Conservation (phyloP, 2,329 filamentous ascomycete genomes). For the Beauveria brongniartii region DNA sequence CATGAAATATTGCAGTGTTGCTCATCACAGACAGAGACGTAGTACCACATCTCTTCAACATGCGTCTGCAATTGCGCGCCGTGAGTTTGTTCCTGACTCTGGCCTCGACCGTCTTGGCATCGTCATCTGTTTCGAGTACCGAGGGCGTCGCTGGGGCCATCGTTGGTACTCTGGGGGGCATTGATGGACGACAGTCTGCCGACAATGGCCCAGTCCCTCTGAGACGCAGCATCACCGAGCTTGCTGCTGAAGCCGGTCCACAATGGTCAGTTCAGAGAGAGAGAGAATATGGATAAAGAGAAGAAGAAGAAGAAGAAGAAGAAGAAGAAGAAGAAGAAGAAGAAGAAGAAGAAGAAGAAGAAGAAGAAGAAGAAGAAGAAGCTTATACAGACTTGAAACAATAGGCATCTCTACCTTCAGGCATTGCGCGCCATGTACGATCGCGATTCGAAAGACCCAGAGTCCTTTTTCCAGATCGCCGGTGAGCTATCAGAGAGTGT, state of each 20-base stretch:
- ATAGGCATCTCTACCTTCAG: constrained; percentile 42
- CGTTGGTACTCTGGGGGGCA: neutral
- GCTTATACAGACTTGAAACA: neutral
- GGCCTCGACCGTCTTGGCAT: neutral
- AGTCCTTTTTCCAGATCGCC: constrained; percentile 43
- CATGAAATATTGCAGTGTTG: neutral
- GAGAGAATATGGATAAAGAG: neutral
- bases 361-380: too few relatives aligned
- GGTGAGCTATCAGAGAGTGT: constrained; percentile 24
- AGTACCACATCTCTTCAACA: neutral
- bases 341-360: too few relatives aligned
- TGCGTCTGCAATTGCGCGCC: neutral
- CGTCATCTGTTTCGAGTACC: neutral
- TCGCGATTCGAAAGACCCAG: constrained; percentile 29
- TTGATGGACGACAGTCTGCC: neutral
- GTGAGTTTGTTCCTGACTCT: neutral
- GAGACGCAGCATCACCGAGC: constrained; percentile 39
- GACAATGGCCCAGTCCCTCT: constrained; percentile 27
- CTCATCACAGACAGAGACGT: neutral
- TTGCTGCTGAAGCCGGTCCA: constrained; percentile 33
- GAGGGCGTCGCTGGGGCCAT: neutral
- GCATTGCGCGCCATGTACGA: constrained; percentile 36
- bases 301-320: too few relatives aligned
- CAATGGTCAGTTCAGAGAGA: constrained; percentile 25
- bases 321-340: too few relatives aligned